These are phyloP conservation scores for Dioscorea zingiberensis DNA, from an alignment of 106 monocot genomes.

Conservation along the genomic window DNA sequence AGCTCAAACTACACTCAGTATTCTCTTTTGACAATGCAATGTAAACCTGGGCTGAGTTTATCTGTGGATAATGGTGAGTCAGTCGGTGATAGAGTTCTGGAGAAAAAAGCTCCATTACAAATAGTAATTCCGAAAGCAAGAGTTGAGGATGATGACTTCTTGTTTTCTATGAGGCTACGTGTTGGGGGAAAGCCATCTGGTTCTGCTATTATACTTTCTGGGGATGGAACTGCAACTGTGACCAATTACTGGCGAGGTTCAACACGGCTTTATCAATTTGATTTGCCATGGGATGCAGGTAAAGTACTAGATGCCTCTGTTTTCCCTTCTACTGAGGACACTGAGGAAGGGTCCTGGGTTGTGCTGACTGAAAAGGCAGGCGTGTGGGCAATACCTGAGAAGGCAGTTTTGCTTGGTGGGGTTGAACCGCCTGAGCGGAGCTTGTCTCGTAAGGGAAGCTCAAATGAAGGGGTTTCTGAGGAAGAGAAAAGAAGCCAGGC, in stretches of 20 bases:
- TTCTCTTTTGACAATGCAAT: constrained; percentile 91
- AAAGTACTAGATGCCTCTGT: constrained; percentile 90
- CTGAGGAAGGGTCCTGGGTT: constrained; percentile 84
- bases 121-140: constrained; percentile 89
- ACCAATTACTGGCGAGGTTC: constrained; percentile 71
- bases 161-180: constrained; percentile 72
- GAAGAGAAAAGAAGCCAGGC: constrained; percentile 56
- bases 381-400: constrained; percentile 93
- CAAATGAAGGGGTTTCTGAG: constrained; percentile 48
- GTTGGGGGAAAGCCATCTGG: constrained; percentile 90
- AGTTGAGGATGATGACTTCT: constrained; percentile 68
- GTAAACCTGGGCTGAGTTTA: constrained; percentile 28
- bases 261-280: constrained; percentile 83
- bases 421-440: constrained; percentile 92
- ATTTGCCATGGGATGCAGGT: constrained; percentile 94
- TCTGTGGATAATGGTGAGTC: constrained; percentile 27
- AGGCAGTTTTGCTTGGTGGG: constrained; percentile 79
- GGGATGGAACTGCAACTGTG: constrained; percentile 92
- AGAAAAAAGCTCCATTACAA: constrained; percentile 83
- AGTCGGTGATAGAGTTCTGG: constrained; percentile 43
- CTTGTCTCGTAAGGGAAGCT: constrained; percentile 81
- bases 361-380: constrained; percentile 93
- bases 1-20: constrained; percentile 93
- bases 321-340: constrained; percentile 58
- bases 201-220: constrained; percentile 76